Conservation (phyloP, 768 basidiomycete genomes). For the Pilatotrama ljubarskyi region DNA sequence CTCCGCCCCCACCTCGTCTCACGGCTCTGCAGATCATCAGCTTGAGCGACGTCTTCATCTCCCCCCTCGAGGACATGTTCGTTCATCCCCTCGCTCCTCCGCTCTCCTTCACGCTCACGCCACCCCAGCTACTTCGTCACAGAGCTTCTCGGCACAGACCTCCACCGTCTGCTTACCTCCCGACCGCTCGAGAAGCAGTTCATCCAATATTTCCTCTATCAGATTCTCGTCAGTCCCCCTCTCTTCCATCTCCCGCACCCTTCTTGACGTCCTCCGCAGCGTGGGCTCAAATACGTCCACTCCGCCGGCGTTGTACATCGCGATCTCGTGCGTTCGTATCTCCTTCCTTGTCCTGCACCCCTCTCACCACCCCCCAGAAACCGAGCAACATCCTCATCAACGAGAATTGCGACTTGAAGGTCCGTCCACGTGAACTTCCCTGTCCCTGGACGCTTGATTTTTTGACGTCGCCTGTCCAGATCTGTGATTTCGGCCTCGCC, state of each 20-base stretch:
- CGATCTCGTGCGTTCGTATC: slow-evolving; percentile 70
- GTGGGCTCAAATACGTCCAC: slow-evolving; percentile 98
- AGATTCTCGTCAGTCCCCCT: slow-evolving; percentile 75
- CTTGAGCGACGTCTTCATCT: slow-evolving; percentile 98
- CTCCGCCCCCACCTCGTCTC: slow-evolving; percentile 1
- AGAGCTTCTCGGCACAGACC: slow-evolving; percentile 95
- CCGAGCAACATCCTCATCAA: slow-evolving; percentile 99
- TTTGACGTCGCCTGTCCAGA: slow-evolving; percentile 49
- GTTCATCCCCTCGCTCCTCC: slow-evolving; percentile 31
- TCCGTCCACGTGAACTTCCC: slow-evolving; percentile 32
- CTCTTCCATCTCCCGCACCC: slow-evolving; percentile 5
- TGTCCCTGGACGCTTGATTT: neutral
- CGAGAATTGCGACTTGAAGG: slow-evolving; percentile 99
- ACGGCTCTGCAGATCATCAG: slow-evolving; percentile 80
- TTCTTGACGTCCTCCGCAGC: slow-evolving; percentile 45
- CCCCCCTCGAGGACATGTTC: slow-evolving; percentile 96
- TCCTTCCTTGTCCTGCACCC: neutral
- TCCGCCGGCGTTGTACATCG: slow-evolving; percentile 99
- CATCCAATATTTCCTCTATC: slow-evolving; percentile 99
- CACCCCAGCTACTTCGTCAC: slow-evolving; percentile 92
- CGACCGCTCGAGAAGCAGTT: slow-evolving; percentile 99
- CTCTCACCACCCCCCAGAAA: slow-evolving; percentile 55
- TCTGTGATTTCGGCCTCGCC: slow-evolving; percentile 98
- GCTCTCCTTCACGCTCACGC: neutral
- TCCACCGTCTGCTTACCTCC: slow-evolving; percentile 95